Percentiles rank a stretch among this genome's conserved stretches.
Conservation (phyloP, 768 basidiomycete genomes). For the Panus rudis region DNA sequence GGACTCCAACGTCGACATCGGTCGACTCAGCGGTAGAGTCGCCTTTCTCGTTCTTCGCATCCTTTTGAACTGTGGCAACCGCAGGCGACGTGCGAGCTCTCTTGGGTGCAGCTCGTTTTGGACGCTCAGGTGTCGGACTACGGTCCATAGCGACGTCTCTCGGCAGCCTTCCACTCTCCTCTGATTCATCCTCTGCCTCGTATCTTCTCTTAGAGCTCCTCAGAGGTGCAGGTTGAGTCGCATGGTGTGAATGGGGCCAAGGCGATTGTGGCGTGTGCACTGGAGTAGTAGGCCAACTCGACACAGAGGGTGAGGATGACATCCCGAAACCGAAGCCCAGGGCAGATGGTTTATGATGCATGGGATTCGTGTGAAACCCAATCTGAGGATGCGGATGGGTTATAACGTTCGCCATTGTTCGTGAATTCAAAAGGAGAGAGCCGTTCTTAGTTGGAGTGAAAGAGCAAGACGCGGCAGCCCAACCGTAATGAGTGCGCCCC, state of each 20-base stretch:
- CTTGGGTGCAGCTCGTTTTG: constrained; percentile 64
- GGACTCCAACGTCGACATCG: constrained; percentile 72
- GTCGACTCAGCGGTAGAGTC: constrained; percentile 39
- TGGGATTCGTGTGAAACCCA: constrained; percentile 53
- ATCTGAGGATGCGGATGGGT: constrained; percentile 45
- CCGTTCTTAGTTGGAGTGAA: constrained; percentile 6
- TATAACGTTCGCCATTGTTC: constrained; percentile 65
- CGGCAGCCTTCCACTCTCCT: constrained; percentile 30
- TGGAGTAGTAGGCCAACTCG: constrained; percentile 39
- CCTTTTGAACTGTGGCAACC: constrained; percentile 23
- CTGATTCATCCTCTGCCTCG: constrained; percentile 60
- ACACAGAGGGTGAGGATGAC: constrained; percentile 36
- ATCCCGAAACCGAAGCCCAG: constrained; percentile 74
- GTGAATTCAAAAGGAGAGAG: constrained; percentile 14
- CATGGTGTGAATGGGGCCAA: constrained; percentile 41
- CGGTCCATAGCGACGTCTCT: constrained; percentile 77
- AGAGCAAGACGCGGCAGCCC: constrained; percentile 2
- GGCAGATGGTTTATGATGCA: constrained; percentile 53
- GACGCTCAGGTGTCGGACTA: constrained; percentile 77
- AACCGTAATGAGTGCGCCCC: background rate
- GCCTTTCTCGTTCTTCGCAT: constrained; percentile 40
- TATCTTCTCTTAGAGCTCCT: constrained; percentile 56
- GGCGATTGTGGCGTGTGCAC: constrained; percentile 32
- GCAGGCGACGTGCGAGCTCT: constrained; percentile 44
- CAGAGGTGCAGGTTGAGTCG: constrained; percentile 36